Evolutionary conservation across 2,329 filamentous ascomycete genomes (phyloP).

Genomic region (Boeremia lycopersici): DNA sequence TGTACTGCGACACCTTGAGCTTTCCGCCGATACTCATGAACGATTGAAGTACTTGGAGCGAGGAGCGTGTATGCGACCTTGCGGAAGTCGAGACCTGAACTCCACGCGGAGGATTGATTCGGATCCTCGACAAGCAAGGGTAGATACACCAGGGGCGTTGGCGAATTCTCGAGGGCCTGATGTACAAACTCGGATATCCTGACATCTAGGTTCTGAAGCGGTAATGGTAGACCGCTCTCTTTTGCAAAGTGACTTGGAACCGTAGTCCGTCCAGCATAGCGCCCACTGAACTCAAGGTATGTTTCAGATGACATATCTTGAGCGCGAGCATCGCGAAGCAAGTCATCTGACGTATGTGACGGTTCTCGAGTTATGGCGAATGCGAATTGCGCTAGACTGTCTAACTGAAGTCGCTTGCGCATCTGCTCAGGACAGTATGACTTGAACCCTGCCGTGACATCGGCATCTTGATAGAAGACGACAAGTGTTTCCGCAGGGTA

Average conservation of each 20-base stretch:
- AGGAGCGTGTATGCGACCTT: slow-evolving; percentile 49
- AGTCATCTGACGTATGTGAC: slow-evolving; percentile 35
- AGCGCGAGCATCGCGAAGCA: slow-evolving; percentile 31
- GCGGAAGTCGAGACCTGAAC: slow-evolving; percentile 45
- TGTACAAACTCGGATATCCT: slow-evolving; percentile 42
- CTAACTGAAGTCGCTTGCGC: slow-evolving; percentile 53
- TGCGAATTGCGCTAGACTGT: slow-evolving; percentile 48
- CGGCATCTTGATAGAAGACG: slow-evolving; percentile 71
- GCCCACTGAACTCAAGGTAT: slow-evolving; percentile 40
- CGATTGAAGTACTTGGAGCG: slow-evolving; percentile 4
- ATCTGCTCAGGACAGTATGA: slow-evolving; percentile 53
- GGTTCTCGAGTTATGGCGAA: slow-evolving; percentile 47
- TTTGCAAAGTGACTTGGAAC: slow-evolving; percentile 12
- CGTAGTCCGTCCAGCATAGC: slow-evolving; percentile 27
- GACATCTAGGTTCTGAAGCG: slow-evolving; percentile 38
- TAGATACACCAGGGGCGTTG: slow-evolving; percentile 61
- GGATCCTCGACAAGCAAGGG: slow-evolving; percentile 64
- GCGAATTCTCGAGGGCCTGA: slow-evolving; percentile 22
- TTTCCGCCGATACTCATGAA: slow-evolving; percentile 49
- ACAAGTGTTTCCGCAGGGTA: slow-evolving; percentile 67
- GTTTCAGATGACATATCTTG: slow-evolving; percentile 21
- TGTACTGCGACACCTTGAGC: slow-evolving; percentile 37
- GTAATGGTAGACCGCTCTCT: not conserved
- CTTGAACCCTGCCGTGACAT: slow-evolving; percentile 45
- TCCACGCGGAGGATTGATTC: slow-evolving; percentile 51